Evolutionary conservation across 2,329 filamentous ascomycete species (phyloP).

Genomic region (Beauveria australis): DNA sequence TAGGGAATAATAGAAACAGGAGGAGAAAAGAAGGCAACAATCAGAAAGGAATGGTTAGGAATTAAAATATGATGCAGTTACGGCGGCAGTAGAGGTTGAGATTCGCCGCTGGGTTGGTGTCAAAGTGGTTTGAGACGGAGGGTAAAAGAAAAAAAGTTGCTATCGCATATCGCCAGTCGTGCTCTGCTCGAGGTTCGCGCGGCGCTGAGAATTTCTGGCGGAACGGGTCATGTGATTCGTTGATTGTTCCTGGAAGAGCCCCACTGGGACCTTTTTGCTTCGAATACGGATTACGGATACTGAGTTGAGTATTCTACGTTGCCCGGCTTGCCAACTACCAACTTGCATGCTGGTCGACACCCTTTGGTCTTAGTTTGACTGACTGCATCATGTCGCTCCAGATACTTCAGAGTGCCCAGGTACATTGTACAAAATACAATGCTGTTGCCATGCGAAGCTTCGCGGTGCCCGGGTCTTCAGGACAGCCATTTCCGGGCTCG

Average conservation of each 20-base stretch:
- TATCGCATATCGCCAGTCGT: slow-evolving; percentile 4
- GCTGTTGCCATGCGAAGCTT: not conserved
- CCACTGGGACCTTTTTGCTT: not conserved
- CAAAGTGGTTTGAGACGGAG: not conserved
- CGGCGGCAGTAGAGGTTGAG: not conserved
- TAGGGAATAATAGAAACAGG: not conserved
- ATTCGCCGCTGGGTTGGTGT: not conserved
- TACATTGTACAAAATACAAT: not conserved
- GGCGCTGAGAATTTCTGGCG: slow-evolving; percentile 9
- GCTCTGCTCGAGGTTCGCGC: not conserved
- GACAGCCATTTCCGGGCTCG: not conserved
- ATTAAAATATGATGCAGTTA: not conserved
- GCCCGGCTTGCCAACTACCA: too few species aligned
- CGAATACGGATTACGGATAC: not conserved
- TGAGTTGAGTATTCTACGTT: not conserved
- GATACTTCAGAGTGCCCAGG: not conserved
- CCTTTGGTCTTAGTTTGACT: not conserved
- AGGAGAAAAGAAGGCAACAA: not conserved
- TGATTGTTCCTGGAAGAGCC: not conserved
- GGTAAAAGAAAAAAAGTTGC: slow-evolving; percentile 2
- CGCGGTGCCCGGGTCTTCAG: not conserved
- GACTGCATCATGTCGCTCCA: not conserved
- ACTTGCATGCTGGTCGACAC: too few species aligned
- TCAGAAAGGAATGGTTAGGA: not conserved
- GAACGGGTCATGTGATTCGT: slow-evolving; percentile 9